These are phyloP conservation scores for Grifola frondosa DNA, from an alignment of 1,284 basidiomycete species.

Conservation along the genomic window DNA sequence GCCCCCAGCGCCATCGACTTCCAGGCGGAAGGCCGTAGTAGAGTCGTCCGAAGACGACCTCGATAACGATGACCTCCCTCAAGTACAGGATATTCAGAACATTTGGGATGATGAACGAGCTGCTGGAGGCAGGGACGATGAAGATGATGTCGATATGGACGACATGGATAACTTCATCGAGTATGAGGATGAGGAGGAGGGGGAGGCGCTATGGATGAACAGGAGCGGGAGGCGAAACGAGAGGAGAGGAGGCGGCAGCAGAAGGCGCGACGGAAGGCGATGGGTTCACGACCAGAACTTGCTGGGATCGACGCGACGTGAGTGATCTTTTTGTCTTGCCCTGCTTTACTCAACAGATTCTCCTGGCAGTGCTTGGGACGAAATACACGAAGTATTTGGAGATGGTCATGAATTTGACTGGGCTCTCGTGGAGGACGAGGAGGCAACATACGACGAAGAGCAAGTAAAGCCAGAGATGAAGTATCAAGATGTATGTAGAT, in stretches of 20 bases:
- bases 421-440: constrained; percentile 84
- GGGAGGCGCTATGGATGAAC: constrained; percentile 68
- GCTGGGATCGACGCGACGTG: constrained; percentile 87
- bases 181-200: constrained; percentile 85
- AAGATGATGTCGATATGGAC: constrained; percentile 68
- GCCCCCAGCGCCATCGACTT: constrained; percentile 60
- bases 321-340: constrained; percentile 37
- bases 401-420: constrained; percentile 97
- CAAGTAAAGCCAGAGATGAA: constrained; percentile 72
- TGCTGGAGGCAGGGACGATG: constrained; percentile 57
- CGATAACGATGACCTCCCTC: constrained; percentile 54
- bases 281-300: constrained; percentile 71
- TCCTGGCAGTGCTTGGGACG: constrained; percentile 84
- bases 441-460: constrained; percentile 59
- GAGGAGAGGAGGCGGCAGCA: constrained; percentile 65
- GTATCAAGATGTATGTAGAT: constrained; percentile 79
- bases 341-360: constrained; percentile 15
- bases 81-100: constrained; percentile 69
- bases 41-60: constrained; percentile 73
- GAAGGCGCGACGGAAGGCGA: constrained; percentile 60
- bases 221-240: constrained; percentile 70
- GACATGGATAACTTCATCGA: constrained; percentile 91
- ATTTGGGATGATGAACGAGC: constrained; percentile 84
- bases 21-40: constrained; percentile 54
- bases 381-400: constrained; percentile 96